Percentiles rank a stretch among this genome's conserved stretches.
phyloP scores from a whole-genome alignment of 2,329 filamentous ascomycete species.

The Neopestalotiopsis sp. region DNA sequence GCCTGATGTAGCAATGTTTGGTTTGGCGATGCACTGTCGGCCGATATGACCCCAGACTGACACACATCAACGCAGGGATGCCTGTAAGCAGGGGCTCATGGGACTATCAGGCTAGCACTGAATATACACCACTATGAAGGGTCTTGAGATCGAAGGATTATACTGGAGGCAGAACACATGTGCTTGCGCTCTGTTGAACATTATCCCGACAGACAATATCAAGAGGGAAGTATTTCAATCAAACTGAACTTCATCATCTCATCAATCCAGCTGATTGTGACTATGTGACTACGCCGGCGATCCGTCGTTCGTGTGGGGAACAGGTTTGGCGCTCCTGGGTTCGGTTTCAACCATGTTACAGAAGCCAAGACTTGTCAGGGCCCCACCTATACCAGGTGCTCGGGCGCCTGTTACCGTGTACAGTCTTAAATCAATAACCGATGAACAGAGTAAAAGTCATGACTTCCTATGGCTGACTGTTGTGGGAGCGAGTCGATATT shows the following conservation, averaged over 20 bases:
- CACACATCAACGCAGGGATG: slow-evolving; percentile 11
- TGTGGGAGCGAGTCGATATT: no score
- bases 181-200: neutral
- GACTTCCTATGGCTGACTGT: neutral
- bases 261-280: neutral
- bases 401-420: neutral
- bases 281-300: neutral
- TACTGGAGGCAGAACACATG: neutral
- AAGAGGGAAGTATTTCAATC: neutral
- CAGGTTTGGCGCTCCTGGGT: slow-evolving; percentile 7
- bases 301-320: slow-evolving; percentile 11
- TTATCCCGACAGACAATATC: neutral
- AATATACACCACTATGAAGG: neutral
- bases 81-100: neutral
- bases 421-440: neutral
- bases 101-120: neutral
- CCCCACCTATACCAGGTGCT: neutral
- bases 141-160: neutral
- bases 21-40: slow-evolving; percentile 14
- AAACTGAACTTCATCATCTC: neutral
- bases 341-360: slow-evolving; percentile 14
- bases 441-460: neutral
- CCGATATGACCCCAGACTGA: slow-evolving; percentile 8
- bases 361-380: slow-evolving; percentile 11
- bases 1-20: slow-evolving; percentile 9